Conservation (phyloP, 148 eudicot species). For the Camellia lanceoleosa region DNA sequence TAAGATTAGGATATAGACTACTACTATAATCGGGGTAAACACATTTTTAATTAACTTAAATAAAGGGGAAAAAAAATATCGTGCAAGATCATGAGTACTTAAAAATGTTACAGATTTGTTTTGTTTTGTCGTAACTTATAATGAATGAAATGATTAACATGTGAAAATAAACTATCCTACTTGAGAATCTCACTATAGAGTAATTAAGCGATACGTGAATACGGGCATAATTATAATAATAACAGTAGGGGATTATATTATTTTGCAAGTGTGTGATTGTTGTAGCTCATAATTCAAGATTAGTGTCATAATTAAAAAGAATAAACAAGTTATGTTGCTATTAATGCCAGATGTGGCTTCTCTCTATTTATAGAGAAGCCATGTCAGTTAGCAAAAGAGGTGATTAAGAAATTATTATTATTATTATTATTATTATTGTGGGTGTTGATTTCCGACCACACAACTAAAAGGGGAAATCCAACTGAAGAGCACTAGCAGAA, state of each 20-base stretch:
- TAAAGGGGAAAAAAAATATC: background rate
- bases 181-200: background rate
- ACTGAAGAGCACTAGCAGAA: too few species aligned
- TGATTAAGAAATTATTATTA: background rate
- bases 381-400: background rate
- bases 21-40: background rate
- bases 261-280: background rate
- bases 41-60: background rate
- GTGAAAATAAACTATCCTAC: background rate
- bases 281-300: conserved; percentile 7
- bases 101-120: background rate
- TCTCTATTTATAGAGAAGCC: background rate
- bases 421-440: too few species aligned
- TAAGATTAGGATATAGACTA: conserved; percentile 6
- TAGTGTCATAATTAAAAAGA: background rate
- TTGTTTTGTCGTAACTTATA: background rate
- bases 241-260: background rate
- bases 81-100: conserved; percentile 4
- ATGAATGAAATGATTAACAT: background rate
- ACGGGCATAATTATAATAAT: background rate
- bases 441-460: too few species aligned
- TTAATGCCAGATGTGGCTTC: background rate
- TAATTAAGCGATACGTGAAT: background rate
- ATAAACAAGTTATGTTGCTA: conserved; percentile 5
- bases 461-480: too few species aligned